Evolutionary conservation across 768 basidiomycete genomes (phyloP).

Genomic region (Pulveroboletus sp.): DNA sequence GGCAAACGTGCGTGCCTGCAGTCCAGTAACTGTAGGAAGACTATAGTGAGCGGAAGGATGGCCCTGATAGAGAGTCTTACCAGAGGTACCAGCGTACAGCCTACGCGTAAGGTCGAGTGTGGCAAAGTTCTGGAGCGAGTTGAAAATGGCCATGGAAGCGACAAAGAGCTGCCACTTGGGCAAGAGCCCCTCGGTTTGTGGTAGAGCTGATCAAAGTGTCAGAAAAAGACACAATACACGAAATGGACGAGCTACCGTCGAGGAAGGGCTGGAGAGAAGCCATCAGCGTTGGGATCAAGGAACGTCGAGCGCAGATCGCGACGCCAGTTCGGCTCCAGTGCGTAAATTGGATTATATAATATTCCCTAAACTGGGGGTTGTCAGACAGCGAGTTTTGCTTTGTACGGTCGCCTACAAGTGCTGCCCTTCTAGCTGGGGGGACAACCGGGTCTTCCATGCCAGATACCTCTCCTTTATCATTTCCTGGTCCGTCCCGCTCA

Average conservation of each 20-base stretch:
- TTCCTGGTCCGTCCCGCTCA: constrained; percentile 32
- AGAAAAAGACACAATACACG: background rate
- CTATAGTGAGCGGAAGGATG: background rate
- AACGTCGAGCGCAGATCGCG: constrained; percentile 17
- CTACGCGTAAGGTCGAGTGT: constrained; percentile 73
- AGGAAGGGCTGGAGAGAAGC: constrained; percentile 14
- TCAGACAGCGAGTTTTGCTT: constrained; percentile 18
- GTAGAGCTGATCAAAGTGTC: constrained; percentile 45
- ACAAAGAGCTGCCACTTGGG: constrained; percentile 88
- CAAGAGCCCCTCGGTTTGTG: constrained; percentile 62
- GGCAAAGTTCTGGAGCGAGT: constrained; percentile 76
- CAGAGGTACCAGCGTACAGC: constrained; percentile 56
- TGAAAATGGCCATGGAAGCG: constrained; percentile 74
- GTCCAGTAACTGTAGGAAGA: constrained; percentile 59
- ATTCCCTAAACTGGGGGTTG: constrained; percentile 18
- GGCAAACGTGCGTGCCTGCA: constrained; percentile 88
- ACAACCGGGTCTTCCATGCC: constrained; percentile 26
- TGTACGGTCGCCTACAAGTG: constrained; percentile 9
- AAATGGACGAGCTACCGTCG: constrained; percentile 14
- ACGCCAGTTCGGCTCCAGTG: background rate
- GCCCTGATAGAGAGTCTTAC: constrained; percentile 23
- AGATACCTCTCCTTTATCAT: constrained; percentile 26
- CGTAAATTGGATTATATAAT: constrained; percentile 24
- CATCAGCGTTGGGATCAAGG: constrained; percentile 4
- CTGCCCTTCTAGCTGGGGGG: constrained; percentile 19